Evolutionary conservation across 1,284 basidiomycete genomes (phyloP).

Genomic region (Coniferiporia sulphurascens): DNA sequence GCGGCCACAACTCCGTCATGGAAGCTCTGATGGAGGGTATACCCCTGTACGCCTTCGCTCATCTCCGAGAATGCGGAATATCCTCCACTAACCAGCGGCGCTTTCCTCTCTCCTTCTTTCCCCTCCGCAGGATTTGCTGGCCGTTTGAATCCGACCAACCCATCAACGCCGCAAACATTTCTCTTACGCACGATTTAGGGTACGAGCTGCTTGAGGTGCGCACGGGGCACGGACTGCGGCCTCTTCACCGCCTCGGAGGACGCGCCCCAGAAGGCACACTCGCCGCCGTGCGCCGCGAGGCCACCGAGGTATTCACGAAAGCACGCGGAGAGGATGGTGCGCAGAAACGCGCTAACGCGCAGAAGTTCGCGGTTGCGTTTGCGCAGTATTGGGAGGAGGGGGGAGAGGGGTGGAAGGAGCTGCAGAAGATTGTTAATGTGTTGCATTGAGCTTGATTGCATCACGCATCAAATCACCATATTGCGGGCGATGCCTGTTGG

Average conservation of each 20-base stretch:
- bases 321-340: slow-evolving; percentile 10
- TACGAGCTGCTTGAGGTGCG: slow-evolving; percentile 30
- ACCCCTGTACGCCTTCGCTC: slow-evolving; percentile 16
- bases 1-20: slow-evolving; percentile 19
- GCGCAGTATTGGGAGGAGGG: slow-evolving; percentile 2
- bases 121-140: slow-evolving; percentile 25
- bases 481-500: too few species aligned
- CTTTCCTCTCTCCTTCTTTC: neutral
- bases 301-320: slow-evolving; percentile 1
- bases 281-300: slow-evolving; percentile 7
- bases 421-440: neutral
- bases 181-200: slow-evolving; percentile 22
- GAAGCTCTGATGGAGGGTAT: slow-evolving; percentile 18
- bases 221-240: slow-evolving; percentile 23
- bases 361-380: slow-evolving; percentile 1
- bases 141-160: slow-evolving; percentile 25
- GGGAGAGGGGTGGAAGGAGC: slow-evolving; percentile 2
- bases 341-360: slow-evolving; percentile 8
- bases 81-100: too few species aligned
- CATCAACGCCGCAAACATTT: slow-evolving; percentile 23
- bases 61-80: neutral
- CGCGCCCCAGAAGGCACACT: slow-evolving; percentile 8
- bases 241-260: slow-evolving; percentile 16
- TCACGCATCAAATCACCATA: too few species aligned
- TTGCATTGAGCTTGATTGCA: neutral